Base-by-base conservation (phyloP, 345 rosid species). In the Syzygium jambos region DNA sequence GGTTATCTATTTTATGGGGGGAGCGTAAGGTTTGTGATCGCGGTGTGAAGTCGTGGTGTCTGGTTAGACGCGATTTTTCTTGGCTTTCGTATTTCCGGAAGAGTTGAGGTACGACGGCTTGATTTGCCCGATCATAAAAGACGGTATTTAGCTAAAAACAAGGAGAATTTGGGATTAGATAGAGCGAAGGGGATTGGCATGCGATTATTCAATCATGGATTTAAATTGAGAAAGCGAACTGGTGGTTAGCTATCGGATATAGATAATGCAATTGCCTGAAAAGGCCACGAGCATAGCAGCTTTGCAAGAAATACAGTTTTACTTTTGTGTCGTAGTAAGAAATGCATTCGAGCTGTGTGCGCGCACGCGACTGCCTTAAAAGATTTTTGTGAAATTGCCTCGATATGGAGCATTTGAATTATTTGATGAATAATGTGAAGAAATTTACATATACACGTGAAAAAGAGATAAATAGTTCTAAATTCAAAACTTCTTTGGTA, bases 281-380 rank as follows among this genome's bases (percentile, higher is more conserved):
- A 1, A 63, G 16, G 41, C 77, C 16, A 63, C 10, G 1, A 10
- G 3, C 15, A 29, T 14, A 63, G 5, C 41, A 63, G 2, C 10
- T 65, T 65, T 65, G 34, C 7, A 11, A 15, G 41, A 29, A 65
- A 65, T 3, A 17, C 30, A 3, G 22, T 65, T 65, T 65, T 17
- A 29, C 34, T 63, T 63, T 63, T 29, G 15, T 63, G 77, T 63
- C 41, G 34, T 21, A 3, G 17, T 38, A 15, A 63, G 15, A 63
- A 29, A 0, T 63, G 41, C 15, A 14, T 3, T 16, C 2, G 22
- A 15, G 41, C 15, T n/a, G n/a, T 30, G 3, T 0, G 0, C 6
- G 19, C n/a, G n/a, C 34, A 6, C 3, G 7, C 29, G 19, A 27
- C 27, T 0, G 9, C 2, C 19, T 61, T 61, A n/a, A 61, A 27